These are phyloP conservation scores for Stagonosporopsis chrysanthemi DNA, from an alignment of 2,329 filamentous ascomycete species.

Conservation along the genomic window DNA sequence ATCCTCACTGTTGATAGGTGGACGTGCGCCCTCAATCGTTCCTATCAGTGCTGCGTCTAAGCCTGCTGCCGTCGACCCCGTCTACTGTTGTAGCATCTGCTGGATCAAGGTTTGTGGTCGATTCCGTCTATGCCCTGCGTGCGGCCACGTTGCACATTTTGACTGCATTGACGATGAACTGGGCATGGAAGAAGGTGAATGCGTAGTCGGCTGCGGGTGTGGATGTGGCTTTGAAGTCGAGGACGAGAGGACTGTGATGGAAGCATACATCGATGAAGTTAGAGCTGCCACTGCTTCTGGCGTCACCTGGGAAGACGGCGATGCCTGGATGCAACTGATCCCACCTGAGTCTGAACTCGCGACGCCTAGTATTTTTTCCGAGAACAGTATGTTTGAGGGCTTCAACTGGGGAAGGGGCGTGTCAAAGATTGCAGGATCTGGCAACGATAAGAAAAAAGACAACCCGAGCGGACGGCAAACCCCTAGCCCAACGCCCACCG, in stretches of 20 bases:
- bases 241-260: constrained; percentile 36
- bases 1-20: constrained; percentile 27
- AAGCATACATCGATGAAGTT: constrained; percentile 40
- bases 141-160: constrained; percentile 49
- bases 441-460: constrained; percentile 24
- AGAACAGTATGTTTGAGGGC: constrained; percentile 26
- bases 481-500: constrained; percentile 25
- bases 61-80: constrained; percentile 25
- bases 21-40: constrained; percentile 18
- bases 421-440: constrained; percentile 23
- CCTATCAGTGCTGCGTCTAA: constrained; percentile 21
- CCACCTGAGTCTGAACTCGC: constrained; percentile 27
- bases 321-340: constrained; percentile 30
- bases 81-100: constrained; percentile 49
- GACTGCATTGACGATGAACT: constrained; percentile 43
- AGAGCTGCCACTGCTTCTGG: constrained; percentile 36
- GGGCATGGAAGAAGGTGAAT: constrained; percentile 38
- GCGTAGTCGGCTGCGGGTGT: constrained; percentile 41
- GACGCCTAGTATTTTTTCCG: constrained; percentile 27
- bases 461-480: constrained; percentile 16
- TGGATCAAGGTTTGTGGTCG: constrained; percentile 49
- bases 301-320: constrained; percentile 38
- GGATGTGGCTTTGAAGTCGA: constrained; percentile 40
- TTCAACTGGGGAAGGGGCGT: constrained; percentile 27
- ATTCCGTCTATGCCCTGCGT: constrained; percentile 47